phyloP scores from a whole-genome alignment of 1,284 basidiomycete genomes.

The Tilletia caries region DNA sequence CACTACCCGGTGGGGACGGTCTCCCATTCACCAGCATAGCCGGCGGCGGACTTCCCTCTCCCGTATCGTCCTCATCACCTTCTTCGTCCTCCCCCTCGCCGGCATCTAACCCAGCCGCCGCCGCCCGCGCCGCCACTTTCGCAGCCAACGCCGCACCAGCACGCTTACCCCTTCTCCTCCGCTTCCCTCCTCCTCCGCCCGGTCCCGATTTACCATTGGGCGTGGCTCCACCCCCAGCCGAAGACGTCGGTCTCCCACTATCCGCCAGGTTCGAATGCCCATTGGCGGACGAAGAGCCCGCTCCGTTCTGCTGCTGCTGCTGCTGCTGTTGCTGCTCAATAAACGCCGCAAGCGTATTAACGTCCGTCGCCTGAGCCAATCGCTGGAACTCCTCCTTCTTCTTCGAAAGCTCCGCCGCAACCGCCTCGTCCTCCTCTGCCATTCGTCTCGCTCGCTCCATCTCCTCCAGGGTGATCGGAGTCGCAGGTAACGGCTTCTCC shows the following conservation, averaged over 20 bases:
- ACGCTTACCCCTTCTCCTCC: constrained; percentile 29
- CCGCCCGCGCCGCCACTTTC: constrained; percentile 56
- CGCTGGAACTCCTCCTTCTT: constrained; percentile 19
- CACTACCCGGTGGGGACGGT: not conserved
- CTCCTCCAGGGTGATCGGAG: not conserved
- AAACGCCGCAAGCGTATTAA: constrained; percentile 14
- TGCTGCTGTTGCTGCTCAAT: not conserved
- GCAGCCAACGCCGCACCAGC: constrained; percentile 41
- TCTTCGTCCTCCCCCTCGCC: constrained; percentile 57
- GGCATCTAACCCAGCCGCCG: constrained; percentile 64
- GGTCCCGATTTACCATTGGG: not conserved
- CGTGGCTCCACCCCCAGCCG: not conserved
- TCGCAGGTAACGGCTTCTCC: constrained; percentile 4
- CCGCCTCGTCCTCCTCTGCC: constrained; percentile 3
- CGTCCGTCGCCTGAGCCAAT: constrained; percentile 23
- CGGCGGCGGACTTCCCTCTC: not conserved
- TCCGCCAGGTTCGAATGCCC: not conserved
- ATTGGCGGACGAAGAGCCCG: not conserved
- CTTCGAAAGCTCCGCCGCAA: not conserved
- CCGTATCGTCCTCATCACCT: constrained; percentile 38
- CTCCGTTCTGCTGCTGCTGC: not conserved
- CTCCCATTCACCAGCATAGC: not conserved
- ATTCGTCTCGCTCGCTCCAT: constrained; percentile 8
- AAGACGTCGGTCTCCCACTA: not conserved
- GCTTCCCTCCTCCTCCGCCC: constrained; percentile 12